Conservation (phyloP, 2,329 filamentous ascomycete species). For the Phoma herbarum region DNA sequence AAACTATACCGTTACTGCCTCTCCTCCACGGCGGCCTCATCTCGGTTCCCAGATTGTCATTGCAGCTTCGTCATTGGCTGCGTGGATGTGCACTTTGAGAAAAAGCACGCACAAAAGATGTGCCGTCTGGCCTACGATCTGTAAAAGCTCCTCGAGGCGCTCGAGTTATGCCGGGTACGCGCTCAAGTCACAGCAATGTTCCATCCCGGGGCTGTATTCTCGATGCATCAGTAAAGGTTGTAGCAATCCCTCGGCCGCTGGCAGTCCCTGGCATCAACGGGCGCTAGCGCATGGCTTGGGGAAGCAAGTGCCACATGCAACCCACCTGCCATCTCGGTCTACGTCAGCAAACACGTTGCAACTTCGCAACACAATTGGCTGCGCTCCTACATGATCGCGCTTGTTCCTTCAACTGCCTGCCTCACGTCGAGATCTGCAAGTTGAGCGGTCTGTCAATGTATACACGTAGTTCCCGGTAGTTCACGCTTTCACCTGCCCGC, state of each 20-base stretch:
- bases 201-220: too few species aligned
- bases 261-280: conserved; percentile 16
- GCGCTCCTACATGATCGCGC: conserved; percentile 25
- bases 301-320: conserved; percentile 10
- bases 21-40: background rate
- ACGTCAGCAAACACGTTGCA: conserved; percentile 51
- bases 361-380: conserved; percentile 43
- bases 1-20: too few species aligned
- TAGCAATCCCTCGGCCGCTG: background rate
- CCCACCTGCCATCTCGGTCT: conserved; percentile 18
- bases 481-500: conserved; percentile 23
- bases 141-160: background rate
- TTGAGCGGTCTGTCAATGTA: conserved; percentile 30
- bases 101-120: too few species aligned
- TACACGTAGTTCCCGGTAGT: conserved; percentile 30
- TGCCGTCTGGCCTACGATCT: too few species aligned
- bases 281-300: conserved; percentile 20
- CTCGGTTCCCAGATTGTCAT: background rate
- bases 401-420: conserved; percentile 7
- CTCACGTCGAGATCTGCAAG: conserved; percentile 11
- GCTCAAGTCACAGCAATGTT: background rate
- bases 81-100: background rate
- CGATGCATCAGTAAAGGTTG: background rate
- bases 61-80: background rate
- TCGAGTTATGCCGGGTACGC: background rate